Base-by-base conservation (phyloP, 192 early-diverging fungal species). In the Chytriomyces sp. region DNA sequence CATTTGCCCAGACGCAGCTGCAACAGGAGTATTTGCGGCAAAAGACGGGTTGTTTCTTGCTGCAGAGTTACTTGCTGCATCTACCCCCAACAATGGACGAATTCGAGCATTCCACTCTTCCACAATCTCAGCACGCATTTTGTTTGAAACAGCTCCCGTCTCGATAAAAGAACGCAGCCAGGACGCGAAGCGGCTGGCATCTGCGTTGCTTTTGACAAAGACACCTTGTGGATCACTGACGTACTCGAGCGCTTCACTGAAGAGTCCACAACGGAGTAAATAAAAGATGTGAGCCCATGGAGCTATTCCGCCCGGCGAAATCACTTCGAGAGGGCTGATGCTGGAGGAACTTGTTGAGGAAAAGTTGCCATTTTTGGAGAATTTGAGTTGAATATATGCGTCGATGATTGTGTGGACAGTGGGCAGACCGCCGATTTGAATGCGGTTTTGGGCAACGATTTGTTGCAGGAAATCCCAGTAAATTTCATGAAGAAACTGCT, bases 221-320 rank as follows among this genome's bases (percentile, higher is more conserved):
- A 62, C 61, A 45, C 45, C n/a, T 65, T 90, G 85, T 72, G 90
- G 84, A 10, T 87, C 82, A 24, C 81, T 67, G 10, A 90, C 89
- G 78, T 91, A 95, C 64, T 89, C 79, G 9, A 91, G 78, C 6
- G 94, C 93, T 44, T 93, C 90, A 6, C 91, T 75, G 10, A 77
- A 72, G 69, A 91, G 80, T 0, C 97, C 97, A 61, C 86, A 87
- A 46, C 97, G 90, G 28, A 97, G 86, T 5, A 97, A 82, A 73
- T 88, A 89, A 77, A 85, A 99, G 53, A 98, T 84, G 74, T 94
- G 91, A 0, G 93, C 93, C 96, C 97, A 99, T 45, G 94, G 85
- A 0, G 97, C 88, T 1, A 81, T 77, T 8, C 87, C 85, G 50
- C 79, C 53, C 13, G 13, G 13, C 16, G 13, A n/a, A 20, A 57